Evolutionary conservation across 2,329 filamentous ascomycete species (phyloP), one percentile per base, ranked within the genome.

Genomic region (Clonostachys chloroleuca): DNA sequence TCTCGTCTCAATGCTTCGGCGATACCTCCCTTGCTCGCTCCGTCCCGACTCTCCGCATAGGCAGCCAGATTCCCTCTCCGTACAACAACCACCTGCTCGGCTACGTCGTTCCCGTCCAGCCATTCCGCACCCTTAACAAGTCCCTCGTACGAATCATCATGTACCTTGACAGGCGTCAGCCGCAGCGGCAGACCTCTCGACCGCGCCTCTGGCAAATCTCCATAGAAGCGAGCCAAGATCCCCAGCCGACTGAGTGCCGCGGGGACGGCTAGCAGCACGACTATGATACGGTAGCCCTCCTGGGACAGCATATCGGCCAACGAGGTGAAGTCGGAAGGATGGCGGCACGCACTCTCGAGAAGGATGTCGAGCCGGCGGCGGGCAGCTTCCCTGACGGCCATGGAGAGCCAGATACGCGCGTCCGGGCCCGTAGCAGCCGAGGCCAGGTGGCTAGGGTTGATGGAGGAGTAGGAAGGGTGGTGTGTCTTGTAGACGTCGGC

Each of bases 401-500:
- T 64, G 41, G 57, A 56, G 12, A 76, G 68, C 73, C 73, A 76
- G 39, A 56, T 52, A 17, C 72, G 66, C 4, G 73, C 73, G 52
- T 73, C 70, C 36, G 58, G 57, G 5, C 65, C 59, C 4, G 69
- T 66, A 6, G 68, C 68, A 1, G 64, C 55, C 4, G 66, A 68
- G 4, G 72, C 69, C 16, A 70, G 58, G 3, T 58, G 50, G 3
- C 53, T 54, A 16, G 58, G 51, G 6, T 67, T 51, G 24, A 70
- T 59, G 4, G 45, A n/a, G 13, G 52, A 33, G 57, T 73, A 74
- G 16, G 60, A 50, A 0, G 73, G 73, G 56, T 76, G 72, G 59
- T 73, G 69, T 5, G 66, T 65, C 54, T 76, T 76, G 66, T 73
- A 74, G 18, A 68, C 69, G 63, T 75, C 72, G 46, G 72, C 71